Base-by-base conservation (phyloP, 257 asterid genomes). In the Ligustrum vulgare region DNA sequence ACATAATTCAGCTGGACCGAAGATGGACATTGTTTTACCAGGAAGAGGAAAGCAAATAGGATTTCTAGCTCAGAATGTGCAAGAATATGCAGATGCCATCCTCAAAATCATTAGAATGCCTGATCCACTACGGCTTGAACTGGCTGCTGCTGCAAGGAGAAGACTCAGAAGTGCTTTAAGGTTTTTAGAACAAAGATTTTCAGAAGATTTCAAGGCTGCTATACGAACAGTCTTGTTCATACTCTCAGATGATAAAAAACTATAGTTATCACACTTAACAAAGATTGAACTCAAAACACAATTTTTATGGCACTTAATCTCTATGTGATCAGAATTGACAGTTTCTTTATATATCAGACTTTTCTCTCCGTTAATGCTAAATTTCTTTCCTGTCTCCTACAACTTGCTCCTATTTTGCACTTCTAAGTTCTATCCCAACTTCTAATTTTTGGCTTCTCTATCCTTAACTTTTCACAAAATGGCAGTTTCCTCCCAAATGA, bases 1-100 rank as follows among this genome's bases (percentile, higher is more conserved):
- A 31, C 96, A 95, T 86, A 91, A 87, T 69, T 95, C 97, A 45
- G 98, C 98, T 64, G 99, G 97, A 32, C 99, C 97, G 23, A 91
- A 71, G n/a, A 83, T 95, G 98, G 99, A 93, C 83, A 90, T n/a
- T n/a, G n/a, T 95, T 72, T 77, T 87, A 37, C 83, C 87, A 36
- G 97, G 93, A 89, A 94, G 88, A 69, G 97, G 94, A 64, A 86
- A 73, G 56, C 86, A 82, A 75, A 95, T 98, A n/a, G 98, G 99
- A 51, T 91, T 85, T 77, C 93, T 95, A 1, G 97, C 98, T 11
- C 80, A 87, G 75, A 82, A 74, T 49, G 84, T 86, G 72, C 86
- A 90, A 82, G 97, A 91, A 75, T 95, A 88, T 71, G 93, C 97
- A 47, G 92, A 90, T 43, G 92, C 96, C 60, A 93, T 95, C 70